Evolutionary conservation across 2,329 filamentous ascomycete species (phyloP).

Genomic region (Trichoderma sp.): DNA sequence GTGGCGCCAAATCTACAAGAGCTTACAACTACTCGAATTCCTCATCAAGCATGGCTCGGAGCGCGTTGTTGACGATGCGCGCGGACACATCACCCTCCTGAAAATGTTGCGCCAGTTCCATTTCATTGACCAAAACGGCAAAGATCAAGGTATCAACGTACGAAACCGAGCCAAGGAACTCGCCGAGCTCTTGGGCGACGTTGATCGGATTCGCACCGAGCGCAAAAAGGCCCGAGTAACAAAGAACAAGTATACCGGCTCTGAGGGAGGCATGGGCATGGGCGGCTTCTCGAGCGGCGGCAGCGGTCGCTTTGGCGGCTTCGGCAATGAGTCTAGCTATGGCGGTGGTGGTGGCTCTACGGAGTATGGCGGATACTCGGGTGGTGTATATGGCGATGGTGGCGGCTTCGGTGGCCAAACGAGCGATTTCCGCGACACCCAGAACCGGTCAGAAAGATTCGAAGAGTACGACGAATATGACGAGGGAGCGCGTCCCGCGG

Average conservation of each 20-base stretch:
- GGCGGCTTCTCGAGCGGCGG: slow-evolving; percentile 60
- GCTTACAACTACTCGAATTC: slow-evolving; percentile 93
- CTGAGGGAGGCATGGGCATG: slow-evolving; percentile 76
- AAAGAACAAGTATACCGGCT: slow-evolving; percentile 92
- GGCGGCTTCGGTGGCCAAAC: slow-evolving; percentile 82
- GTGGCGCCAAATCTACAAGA: slow-evolving; percentile 99
- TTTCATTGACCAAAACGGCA: slow-evolving; percentile 93
- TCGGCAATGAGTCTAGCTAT: slow-evolving; percentile 82
- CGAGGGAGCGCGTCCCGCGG: slow-evolving; percentile 61
- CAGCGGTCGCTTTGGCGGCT: slow-evolving; percentile 77
- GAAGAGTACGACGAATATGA: slow-evolving; percentile 98
- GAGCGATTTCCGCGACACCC: slow-evolving; percentile 70
- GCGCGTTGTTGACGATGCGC: slow-evolving; percentile 93
- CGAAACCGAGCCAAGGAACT: slow-evolving; percentile 96
- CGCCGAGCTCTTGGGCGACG: slow-evolving; percentile 88
- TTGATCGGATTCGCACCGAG: slow-evolving; percentile 80
- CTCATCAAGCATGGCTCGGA: slow-evolving; percentile 98
- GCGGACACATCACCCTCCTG: slow-evolving; percentile 89
- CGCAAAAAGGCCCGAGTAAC: slow-evolving; percentile 89
- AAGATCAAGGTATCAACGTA: slow-evolving; percentile 97
- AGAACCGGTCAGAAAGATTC: slow-evolving; percentile 71
- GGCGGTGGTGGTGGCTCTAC: slow-evolving; percentile 56
- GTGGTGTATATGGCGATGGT: slow-evolving; percentile 90
- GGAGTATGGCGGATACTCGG: slow-evolving; percentile 64
- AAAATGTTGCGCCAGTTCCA: slow-evolving; percentile 99